Evolutionary conservation across 345 rosid species (phyloP).

Genomic region (Raphanus sativus): DNA sequence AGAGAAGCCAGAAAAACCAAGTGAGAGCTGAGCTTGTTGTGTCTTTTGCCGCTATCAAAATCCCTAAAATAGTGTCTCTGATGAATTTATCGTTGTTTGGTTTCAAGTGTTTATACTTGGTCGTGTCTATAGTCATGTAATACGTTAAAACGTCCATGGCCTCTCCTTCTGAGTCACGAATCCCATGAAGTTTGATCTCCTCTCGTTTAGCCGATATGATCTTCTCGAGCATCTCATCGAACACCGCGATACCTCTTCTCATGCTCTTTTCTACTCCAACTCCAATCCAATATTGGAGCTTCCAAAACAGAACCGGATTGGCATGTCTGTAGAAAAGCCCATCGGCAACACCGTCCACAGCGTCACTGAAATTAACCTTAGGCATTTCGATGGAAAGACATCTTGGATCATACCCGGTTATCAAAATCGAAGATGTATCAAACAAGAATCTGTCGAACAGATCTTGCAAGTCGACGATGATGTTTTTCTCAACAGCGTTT

Average conservation of each 20-base stretch:
- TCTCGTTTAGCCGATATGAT: constrained; percentile 34
- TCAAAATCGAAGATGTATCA: constrained; percentile 39
- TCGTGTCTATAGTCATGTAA: constrained; percentile 25
- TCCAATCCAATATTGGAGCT: constrained; percentile 32
- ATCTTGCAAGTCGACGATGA: constrained; percentile 40
- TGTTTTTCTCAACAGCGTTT: constrained; percentile 10
- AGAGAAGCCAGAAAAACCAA: constrained; percentile 53
- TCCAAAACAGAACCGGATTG: constrained; percentile 38
- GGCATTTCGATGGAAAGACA: constrained; percentile 40
- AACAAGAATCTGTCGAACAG: constrained; percentile 43
- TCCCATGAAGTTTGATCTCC: neutral
- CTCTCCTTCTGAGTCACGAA: constrained; percentile 1
- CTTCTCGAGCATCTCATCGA: neutral
- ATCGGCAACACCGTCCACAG: constrained; percentile 34
- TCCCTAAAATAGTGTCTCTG: constrained; percentile 44
- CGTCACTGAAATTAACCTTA: constrained; percentile 22
- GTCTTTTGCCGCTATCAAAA: constrained; percentile 50
- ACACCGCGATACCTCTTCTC: constrained; percentile 16
- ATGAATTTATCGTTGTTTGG: constrained; percentile 37
- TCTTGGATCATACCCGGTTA: constrained; percentile 44
- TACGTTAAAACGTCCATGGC: constrained; percentile 40
- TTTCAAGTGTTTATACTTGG: neutral
- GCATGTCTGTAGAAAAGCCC: constrained; percentile 17
- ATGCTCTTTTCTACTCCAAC: constrained; percentile 43
- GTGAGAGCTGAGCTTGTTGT: constrained; percentile 31